Evolutionary conservation across 495 filamentous ascomycete species (phyloP), one percentile per base, ranked within the genome.

Genomic region (Aspergillus sparsus): DNA sequence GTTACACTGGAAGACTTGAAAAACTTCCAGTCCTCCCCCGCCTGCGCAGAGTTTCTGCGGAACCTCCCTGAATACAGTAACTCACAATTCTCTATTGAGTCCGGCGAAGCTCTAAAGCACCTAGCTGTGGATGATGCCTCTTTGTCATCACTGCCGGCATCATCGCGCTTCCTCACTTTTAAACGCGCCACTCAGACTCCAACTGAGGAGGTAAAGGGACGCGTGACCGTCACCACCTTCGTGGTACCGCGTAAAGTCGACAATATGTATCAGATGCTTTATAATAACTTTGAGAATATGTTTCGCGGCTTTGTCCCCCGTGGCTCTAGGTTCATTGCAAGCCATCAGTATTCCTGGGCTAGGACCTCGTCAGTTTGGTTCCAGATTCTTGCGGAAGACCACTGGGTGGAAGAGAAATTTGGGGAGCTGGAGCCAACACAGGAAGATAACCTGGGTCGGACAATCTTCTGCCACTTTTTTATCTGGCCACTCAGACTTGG

Each of bases 321-420:
- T 7, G 42, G 42, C 42, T 45, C 2, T 15, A 15, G 16, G 42
- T 12, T 13, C 42, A 45, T 45, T 7, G 16, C 42, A 16, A 27
- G 21, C 1, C 3, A 12, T 16, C 42, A 1, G 12, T 12, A 5
- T 45, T 45, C 1, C 10, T 45, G n/a, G 10, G 2, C 7, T 16
- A 45, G n/a, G 16, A 2, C 2, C 42, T 4, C 42, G 2, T 12
- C 42, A 7, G 42, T 45, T 12, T 45, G 42, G 42, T 45, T 45
- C 42, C 16, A 7, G 42, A 7, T 45, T 2, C 42, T 45, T 12
- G 42, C 42, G 7, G 42, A 45, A 45, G 42, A 45, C 42, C 42
- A 12, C 42, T 45, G 42, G 42, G 42, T 45, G 7, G 42, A 45
- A 45, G 42, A 45, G 42, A 45, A 45, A 45, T 45, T 45, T 12